A percentile compares a stretch with the other conserved stretches of the same genome.
phyloP scores from a whole-genome alignment of 805 yeast species.

The Schizosaccharomyces pombe region ASM294v3 CU329670.1:2567501-2568000 shows the following conservation, averaged over 20 bases:
- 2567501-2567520: slow-evolving; percentile 6
- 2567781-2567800: slow-evolving; percentile 90
- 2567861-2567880: slow-evolving; percentile 97
- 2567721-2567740: slow-evolving; percentile 74
- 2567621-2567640: slow-evolving; percentile 86
- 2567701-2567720: slow-evolving; percentile 83
- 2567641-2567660: slow-evolving; percentile 64
- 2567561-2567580: slow-evolving; percentile 76
- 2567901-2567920: slow-evolving; percentile 97
- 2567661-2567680: slow-evolving; percentile 48
- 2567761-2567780: slow-evolving; percentile 93
- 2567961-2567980: slow-evolving; percentile 95
- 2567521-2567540: slow-evolving; percentile 61
- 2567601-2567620: slow-evolving; percentile 72
- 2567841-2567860: slow-evolving; percentile 75
- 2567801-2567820: slow-evolving; percentile 77
- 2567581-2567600: slow-evolving; percentile 83
- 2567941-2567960: slow-evolving; percentile 98
- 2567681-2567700: slow-evolving; percentile 47
- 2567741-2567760: slow-evolving; percentile 99
- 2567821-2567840: slow-evolving; percentile 71
- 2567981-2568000: slow-evolving; percentile 94
- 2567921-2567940: slow-evolving; percentile 99
- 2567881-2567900: slow-evolving; percentile 80
- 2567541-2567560: slow-evolving; percentile 76